phyloP scores from a whole-genome alignment of 106 monocot species.

The Allium sativum region DNA sequence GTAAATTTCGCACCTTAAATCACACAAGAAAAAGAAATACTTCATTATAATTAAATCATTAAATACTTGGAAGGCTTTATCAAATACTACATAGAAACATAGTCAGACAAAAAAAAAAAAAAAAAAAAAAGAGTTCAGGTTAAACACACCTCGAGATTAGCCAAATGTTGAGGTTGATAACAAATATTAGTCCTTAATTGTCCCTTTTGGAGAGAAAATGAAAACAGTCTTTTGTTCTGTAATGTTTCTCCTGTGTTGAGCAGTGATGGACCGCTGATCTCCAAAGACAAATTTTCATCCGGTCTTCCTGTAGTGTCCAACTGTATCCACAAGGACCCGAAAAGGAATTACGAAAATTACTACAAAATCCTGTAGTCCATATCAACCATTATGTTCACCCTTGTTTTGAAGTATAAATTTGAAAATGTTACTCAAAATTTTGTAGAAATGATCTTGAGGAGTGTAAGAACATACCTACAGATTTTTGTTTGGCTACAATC shows the following conservation, averaged over 20 bases:
- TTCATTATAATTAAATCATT: too few species aligned
- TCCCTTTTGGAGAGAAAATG: constrained; percentile 85
- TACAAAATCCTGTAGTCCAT: too few species aligned
- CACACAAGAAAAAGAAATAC: background rate
- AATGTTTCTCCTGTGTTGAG: constrained; percentile 22
- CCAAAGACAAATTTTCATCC: constrained; percentile 85
- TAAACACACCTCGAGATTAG: constrained; percentile 74
- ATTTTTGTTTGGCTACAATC: too few species aligned
- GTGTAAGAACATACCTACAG: too few species aligned
- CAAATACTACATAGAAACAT: background rate
- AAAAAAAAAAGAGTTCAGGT: too few species aligned
- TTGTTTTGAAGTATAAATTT: too few species aligned
- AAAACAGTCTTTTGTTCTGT: constrained; percentile 39
- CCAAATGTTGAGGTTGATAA: constrained; percentile 73
- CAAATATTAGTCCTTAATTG: constrained; percentile 75
- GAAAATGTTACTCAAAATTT: too few species aligned
- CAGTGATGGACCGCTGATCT: constrained; percentile 55
- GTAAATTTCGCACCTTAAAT: constrained; percentile 71
- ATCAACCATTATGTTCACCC: too few species aligned
- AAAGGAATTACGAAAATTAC: background rate
- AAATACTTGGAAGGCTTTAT: too few species aligned
- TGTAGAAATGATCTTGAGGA: too few species aligned
- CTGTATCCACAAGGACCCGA: constrained; percentile 26
- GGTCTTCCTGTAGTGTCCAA: constrained; percentile 81
- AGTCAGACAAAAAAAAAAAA: background rate